These are phyloP conservation scores for Aspergillus incahuasiensis DNA, from an alignment of 495 filamentous ascomycete genomes.

Conservation along the genomic window DNA sequence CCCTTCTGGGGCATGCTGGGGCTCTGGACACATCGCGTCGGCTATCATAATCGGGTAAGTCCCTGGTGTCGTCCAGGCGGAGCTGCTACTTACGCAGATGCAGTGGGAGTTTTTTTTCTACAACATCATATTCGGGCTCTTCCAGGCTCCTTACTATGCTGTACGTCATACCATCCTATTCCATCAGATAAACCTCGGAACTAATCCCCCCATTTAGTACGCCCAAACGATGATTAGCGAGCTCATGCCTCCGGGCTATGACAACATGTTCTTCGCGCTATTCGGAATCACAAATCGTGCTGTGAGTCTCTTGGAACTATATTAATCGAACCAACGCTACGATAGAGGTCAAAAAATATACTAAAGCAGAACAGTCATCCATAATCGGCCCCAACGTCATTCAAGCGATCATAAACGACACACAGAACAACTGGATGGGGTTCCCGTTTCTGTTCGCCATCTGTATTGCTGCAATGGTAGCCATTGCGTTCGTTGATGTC, in stretches of 20 bases:
- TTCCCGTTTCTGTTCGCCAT: constrained; percentile 48
- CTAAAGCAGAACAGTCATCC: constrained; percentile 33
- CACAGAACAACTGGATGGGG: constrained; percentile 48
- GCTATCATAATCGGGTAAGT: constrained; percentile 43
- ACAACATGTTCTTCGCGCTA: constrained; percentile 51
- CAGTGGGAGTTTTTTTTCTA: constrained; percentile 51
- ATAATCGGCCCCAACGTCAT: constrained; percentile 49
- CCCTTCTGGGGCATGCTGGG: constrained; percentile 51
- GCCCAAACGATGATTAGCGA: constrained; percentile 53
- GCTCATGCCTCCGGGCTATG: constrained; percentile 46
- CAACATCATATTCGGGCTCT: constrained; percentile 45
- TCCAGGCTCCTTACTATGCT: constrained; percentile 49
- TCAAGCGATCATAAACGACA: constrained; percentile 46
- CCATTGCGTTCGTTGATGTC: constrained; percentile 41
- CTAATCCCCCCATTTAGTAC: constrained; percentile 26
- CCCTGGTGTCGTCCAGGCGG: background rate
- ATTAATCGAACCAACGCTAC: too few species aligned
- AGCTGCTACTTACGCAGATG: background rate
- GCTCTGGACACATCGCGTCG: constrained; percentile 42
- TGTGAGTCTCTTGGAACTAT: constrained; percentile 25
- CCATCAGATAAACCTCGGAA: background rate
- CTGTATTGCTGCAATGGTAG: constrained; percentile 38
- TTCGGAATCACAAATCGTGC: constrained; percentile 51
- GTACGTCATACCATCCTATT: constrained; percentile 18
- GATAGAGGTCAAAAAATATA: too few species aligned